Evolutionary conservation across 2,329 filamentous ascomycete species (phyloP), one percentile per base, ranked within the genome.

Genomic region (Aureobasidium sp.): DNA sequence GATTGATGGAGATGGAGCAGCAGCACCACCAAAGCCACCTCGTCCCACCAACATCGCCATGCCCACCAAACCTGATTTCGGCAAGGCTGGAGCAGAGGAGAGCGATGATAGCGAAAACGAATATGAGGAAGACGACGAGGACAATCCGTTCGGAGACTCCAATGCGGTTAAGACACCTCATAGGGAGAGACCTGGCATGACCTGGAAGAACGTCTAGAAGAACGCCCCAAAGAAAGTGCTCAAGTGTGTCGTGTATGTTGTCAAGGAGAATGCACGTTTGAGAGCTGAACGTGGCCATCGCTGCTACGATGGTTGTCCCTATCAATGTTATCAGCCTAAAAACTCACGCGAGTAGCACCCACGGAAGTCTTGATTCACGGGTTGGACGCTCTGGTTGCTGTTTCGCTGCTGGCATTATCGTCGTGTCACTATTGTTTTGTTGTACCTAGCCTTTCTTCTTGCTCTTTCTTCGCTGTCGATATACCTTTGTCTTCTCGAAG

Each of bases 81-180:
- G 60, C 12, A 39, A 58, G 24, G 31, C 74, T 37, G 65, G 67
- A n/a, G 64, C 62, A 44, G 62, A 61, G 40, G 71, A 66, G 49
- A 73, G 73, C 39, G 75, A 79, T 35, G 78, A 82, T n/a, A 81
- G 80, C 17, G 83, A 85, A 14, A 80, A 80, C 52, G 81, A 85
- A 63, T 71, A 75, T 2, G 80, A 81, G 35, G 86, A 89, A 8
- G 86, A 89, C n/a, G 87, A 91, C 47, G 88, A 91, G n/a, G 83
- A 94, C 65, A 85, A 96, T 70, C 91, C 91, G 0, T 96, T 96
- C 72, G 90, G 89, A 4, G 91, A 96, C 72, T 83, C 83, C 45
- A 92, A 96, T 71, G 89, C 85, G 5, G 81, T 90, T 29, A 78
- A 78, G 53, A 83, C 81, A 3, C 81, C 81, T 19, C 75, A 71